Evolutionary conservation across 1,284 basidiomycete species (phyloP), one percentile per base, ranked within the genome.

Genomic region (Papiliotrema fonsecae): DNA sequence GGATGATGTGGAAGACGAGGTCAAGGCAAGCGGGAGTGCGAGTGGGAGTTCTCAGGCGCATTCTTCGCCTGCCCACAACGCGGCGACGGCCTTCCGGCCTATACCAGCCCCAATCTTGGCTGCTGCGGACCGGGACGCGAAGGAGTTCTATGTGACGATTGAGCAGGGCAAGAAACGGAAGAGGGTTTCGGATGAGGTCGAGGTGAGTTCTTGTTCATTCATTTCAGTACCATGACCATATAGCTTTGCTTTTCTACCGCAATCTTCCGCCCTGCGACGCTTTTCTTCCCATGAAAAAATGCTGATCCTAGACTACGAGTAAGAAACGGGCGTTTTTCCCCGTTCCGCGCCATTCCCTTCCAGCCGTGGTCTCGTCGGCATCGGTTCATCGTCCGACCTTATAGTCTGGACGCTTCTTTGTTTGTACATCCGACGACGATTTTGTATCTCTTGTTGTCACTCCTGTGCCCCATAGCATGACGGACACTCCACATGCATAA

Each of bases 151-250:
- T 40, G 19, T 25, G 18, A 9, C 18, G 34, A n/a, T 13, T 36
- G 11, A 45, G 16, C 14, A 34, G 16, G n/a, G n/a, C n/a, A 28
- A 22, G 26, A 16, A 37, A 28, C 18, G 31, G 54, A 52, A 7
- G 48, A 36, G n/a, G 34, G 43, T 18, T 13, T 42, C 18, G 35
- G 54, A 52, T 25, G 54, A 52, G 24, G 41, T 49, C n/a, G 24
- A 32, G 31, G 47, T 52, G 3, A 32, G 49, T 34, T 30, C 43
- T n/a, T n/a, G n/a, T n/a, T n/a, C n/a, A n/a, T n/a, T n/a, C n/a
- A n/a, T n/a, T n/a, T n/a, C n/a, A n/a, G n/a, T n/a, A n/a, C n/a
- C n/a, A n/a, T n/a, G n/a, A n/a, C n/a, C n/a, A n/a, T n/a, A n/a
- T n/a, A n/a, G n/a, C n/a, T n/a, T n/a, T n/a, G n/a, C n/a, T n/a